phyloP scores from a whole-genome alignment of 2,329 filamentous ascomycete species.

The Cadophora malorum region DNA sequence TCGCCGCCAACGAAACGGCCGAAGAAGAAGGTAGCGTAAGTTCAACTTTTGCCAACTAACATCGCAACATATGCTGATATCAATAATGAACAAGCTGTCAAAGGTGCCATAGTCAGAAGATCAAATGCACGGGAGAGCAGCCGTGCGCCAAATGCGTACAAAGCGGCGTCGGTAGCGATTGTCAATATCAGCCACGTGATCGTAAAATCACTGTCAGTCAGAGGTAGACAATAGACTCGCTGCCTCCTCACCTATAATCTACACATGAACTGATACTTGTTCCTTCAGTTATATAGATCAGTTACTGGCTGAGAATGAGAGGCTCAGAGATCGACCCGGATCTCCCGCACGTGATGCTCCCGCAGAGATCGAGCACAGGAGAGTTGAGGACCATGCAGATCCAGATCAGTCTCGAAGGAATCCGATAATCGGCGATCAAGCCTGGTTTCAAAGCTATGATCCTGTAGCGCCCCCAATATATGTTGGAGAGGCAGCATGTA shows the following conservation, averaged over 20 bases:
- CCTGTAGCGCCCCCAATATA: constrained; percentile 46
- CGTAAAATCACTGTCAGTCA: constrained; percentile 12
- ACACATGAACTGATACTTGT: not conserved
- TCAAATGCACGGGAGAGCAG: constrained; percentile 19
- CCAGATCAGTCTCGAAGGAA: constrained; percentile 35
- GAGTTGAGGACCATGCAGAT: constrained; percentile 6
- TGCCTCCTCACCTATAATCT: not conserved
- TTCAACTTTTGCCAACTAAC: not conserved
- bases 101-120: constrained; percentile 19
- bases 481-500: constrained; percentile 48
- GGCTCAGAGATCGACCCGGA: not conserved
- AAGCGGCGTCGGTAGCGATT: constrained; percentile 10
- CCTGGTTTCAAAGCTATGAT: constrained; percentile 47
- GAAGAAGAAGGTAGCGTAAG: constrained; percentile 11
- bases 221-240: not conserved
- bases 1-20: not conserved
- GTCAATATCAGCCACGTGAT: constrained; percentile 18
- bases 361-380: not conserved
- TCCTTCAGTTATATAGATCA: constrained; percentile 8
- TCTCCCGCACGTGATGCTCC: not conserved
- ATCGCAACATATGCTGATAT: not conserved
- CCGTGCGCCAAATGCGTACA: constrained; percentile 16
- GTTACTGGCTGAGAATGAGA: constrained; percentile 5
- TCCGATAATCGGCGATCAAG: constrained; percentile 46
- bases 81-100: constrained; percentile 1